Conservation (phyloP, 116 monocot genomes). For the Posidonia oceanica region DNA sequence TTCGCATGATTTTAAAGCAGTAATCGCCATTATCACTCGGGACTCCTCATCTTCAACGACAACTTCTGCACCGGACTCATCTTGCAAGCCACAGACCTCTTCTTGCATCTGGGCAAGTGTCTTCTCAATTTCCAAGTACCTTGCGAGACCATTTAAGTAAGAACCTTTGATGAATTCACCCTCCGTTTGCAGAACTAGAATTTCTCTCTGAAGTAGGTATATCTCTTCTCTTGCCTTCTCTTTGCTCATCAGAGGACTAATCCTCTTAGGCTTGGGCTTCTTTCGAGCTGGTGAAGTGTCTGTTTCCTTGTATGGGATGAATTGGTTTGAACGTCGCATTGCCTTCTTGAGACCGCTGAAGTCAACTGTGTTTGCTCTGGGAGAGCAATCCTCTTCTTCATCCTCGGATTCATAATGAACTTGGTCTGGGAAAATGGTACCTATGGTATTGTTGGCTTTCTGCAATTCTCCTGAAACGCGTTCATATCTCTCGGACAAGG, state of each 20-base stretch:
- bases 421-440: slow-evolving; percentile 61
- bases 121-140: slow-evolving; percentile 54
- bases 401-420: slow-evolving; percentile 44
- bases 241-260: slow-evolving; percentile 20
- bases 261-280: slow-evolving; percentile 16
- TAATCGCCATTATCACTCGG: slow-evolving; percentile 50
- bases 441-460: slow-evolving; percentile 74
- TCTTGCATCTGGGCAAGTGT: slow-evolving; percentile 46
- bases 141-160: slow-evolving; percentile 40
- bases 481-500: slow-evolving; percentile 66
- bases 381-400: slow-evolving; percentile 30
- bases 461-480: slow-evolving; percentile 68
- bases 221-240: slow-evolving; percentile 52
- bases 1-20: slow-evolving; percentile 58
- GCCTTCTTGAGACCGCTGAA: background rate
- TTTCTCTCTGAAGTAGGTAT: slow-evolving; percentile 54
- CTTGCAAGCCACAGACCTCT: slow-evolving; percentile 36
- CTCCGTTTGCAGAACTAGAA: slow-evolving; percentile 59
- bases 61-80: slow-evolving; percentile 25
- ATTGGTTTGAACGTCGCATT: slow-evolving; percentile 13
- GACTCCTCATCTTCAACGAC: slow-evolving; percentile 67
- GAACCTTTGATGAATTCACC: slow-evolving; percentile 66
- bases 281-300: slow-evolving; percentile 1
- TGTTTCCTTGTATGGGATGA: slow-evolving; percentile 1
- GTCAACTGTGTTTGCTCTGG: slow-evolving; percentile 18